Percentiles rank a stretch among this genome's conserved stretches.
Evolutionary conservation across 139 green algal genomes (phyloP).

Genomic region (Tetratostichococcus sp.): DNA sequence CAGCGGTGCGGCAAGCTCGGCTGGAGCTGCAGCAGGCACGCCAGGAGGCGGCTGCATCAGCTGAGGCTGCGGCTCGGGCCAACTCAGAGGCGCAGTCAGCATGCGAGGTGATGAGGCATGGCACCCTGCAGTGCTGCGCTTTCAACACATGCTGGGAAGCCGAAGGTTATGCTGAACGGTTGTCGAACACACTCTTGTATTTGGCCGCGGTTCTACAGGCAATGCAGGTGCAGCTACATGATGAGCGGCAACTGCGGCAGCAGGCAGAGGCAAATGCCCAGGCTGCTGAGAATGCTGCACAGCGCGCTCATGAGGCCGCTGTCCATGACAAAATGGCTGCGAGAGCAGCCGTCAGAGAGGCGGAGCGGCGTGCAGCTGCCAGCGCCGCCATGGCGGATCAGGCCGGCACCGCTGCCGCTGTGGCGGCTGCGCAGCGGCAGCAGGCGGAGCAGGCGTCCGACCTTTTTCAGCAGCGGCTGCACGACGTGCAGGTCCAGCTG

Average conservation of each 20-base stretch:
- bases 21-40: background rate
- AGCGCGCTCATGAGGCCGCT: background rate
- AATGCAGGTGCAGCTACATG: background rate
- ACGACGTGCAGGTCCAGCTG: background rate
- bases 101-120: background rate
- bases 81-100: background rate
- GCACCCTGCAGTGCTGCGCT: no score
- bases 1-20: background rate
- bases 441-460: background rate
- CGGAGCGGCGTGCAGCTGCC: background rate
- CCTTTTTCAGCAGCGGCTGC: background rate
- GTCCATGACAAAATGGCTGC: background rate
- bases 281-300: no score
- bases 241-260: background rate
- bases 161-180: no score
- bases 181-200: no score
- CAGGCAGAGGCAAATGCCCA: background rate
- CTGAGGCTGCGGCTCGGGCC: no score
- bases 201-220: no score
- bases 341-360: background rate
- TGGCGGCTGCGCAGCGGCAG: background rate
- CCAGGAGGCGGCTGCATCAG: background rate
- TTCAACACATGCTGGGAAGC: no score
- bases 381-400: background rate
- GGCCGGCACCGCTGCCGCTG: no score